Evolutionary conservation across 176 grass and related monocot species (phyloP).

Genomic region (Guadua angustifolia): DNA sequence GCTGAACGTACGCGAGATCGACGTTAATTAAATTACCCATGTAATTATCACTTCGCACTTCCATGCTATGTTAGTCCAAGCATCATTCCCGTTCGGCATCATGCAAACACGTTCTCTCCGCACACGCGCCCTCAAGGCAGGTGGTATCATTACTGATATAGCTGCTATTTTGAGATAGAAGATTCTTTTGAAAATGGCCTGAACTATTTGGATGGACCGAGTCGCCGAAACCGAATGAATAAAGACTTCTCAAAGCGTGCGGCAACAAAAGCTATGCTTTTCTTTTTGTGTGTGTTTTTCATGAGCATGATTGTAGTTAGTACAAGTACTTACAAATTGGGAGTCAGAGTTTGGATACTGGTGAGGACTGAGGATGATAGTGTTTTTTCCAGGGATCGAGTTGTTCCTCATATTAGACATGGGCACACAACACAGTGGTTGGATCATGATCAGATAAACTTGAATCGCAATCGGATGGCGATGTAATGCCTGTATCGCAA

Average conservation of each 20-base stretch:
- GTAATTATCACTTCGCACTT: not conserved
- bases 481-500: not conserved
- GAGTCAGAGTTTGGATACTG: not conserved
- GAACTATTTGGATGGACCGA: not conserved
- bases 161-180: not conserved
- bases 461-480: not conserved
- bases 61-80: not conserved
- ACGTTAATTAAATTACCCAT: not conserved
- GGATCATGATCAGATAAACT: not conserved
- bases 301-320: conserved; percentile 23
- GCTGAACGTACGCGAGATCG: not conserved
- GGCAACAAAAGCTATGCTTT: not conserved
- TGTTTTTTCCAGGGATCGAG: not conserved
- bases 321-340: not conserved
- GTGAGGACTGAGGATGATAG: no score
- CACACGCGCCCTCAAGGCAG: conserved; percentile 35
- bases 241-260: not conserved
- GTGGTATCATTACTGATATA: not conserved
- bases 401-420: not conserved
- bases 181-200: not conserved
- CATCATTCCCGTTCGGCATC: conserved; percentile 26
- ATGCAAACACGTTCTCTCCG: conserved; percentile 40
- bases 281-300: not conserved
- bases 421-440: not conserved
- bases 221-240: not conserved